Percentiles rank a stretch among this genome's conserved stretches.
Conservation (phyloP, 495 filamentous ascomycete species). For the Lasiosphaeria hispida region DNA sequence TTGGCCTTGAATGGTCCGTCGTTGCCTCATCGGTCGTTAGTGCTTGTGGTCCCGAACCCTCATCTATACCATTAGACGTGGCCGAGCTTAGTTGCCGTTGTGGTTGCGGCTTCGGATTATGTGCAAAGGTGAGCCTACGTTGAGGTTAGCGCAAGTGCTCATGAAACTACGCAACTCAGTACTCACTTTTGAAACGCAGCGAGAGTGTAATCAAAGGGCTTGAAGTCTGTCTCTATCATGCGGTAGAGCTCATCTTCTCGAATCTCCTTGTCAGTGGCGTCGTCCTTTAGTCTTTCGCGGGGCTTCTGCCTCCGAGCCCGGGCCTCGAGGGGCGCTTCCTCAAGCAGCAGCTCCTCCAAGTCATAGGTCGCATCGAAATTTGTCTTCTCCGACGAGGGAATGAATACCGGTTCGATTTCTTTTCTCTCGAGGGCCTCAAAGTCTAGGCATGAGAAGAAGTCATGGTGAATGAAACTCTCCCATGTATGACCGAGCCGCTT, state of each 20-base stretch:
- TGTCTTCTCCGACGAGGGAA: slow-evolving; percentile 92
- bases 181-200: slow-evolving; percentile 64
- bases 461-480: slow-evolving; percentile 76
- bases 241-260: slow-evolving; percentile 90
- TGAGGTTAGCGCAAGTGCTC: neutral
- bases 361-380: slow-evolving; percentile 99
- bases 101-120: slow-evolving; percentile 3
- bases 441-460: slow-evolving; percentile 85
- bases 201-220: slow-evolving; percentile 91
- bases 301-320: slow-evolving; percentile 90
- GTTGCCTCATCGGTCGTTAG: slow-evolving; percentile 44
- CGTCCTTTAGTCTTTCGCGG: slow-evolving; percentile 82
- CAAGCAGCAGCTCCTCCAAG: slow-evolving; percentile 86
- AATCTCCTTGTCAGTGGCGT: slow-evolving; percentile 94
- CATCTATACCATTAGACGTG: slow-evolving; percentile 9
- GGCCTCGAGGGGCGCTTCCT: slow-evolving; percentile 94
- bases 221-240: slow-evolving; percentile 91
- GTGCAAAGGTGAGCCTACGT: slow-evolving; percentile 21
- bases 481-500: slow-evolving; percentile 80
- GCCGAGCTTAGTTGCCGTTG: slow-evolving; percentile 7
- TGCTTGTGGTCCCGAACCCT: slow-evolving; percentile 32
- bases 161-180: too few relatives aligned
- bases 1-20: slow-evolving; percentile 25
- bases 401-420: slow-evolving; percentile 86
- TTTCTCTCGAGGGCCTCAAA: slow-evolving; percentile 85